These are phyloP conservation scores for Catunica adiposa DNA, from an alignment of 2,329 filamentous ascomycete species.

Conservation along the genomic window DNA sequence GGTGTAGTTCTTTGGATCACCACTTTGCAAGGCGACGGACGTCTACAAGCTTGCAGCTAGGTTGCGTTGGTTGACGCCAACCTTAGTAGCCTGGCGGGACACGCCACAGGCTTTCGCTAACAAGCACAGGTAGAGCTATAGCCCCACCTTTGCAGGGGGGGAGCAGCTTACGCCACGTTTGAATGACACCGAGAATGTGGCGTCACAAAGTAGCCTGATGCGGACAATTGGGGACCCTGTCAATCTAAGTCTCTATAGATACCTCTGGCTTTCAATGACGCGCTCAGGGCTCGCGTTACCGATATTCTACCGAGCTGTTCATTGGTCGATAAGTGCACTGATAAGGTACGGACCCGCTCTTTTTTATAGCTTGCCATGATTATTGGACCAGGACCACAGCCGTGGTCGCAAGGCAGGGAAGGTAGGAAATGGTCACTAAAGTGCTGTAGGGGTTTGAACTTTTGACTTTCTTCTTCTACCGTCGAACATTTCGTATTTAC, in stretches of 20 bases:
- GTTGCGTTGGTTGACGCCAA: slow-evolving; percentile 13
- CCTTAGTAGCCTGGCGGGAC: slow-evolving; percentile 13
- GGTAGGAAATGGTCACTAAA: not conserved
- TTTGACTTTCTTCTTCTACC: not conserved
- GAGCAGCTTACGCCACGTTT: not conserved
- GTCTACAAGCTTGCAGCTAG: slow-evolving; percentile 1
- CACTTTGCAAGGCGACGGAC: not conserved
- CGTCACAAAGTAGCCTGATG: not conserved
- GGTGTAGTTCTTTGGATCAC: not conserved
- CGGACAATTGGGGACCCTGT: too few relatives aligned
- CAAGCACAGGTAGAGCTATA: slow-evolving; percentile 19
- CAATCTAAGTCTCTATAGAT: not conserved
- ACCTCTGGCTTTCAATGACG: slow-evolving; percentile 4
- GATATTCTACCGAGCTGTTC: slow-evolving; percentile 5
- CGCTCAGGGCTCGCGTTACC: not conserved
- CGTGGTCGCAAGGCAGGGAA: slow-evolving; percentile 10
- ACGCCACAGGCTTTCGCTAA: slow-evolving; percentile 5
- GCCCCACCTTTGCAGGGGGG: slow-evolving; percentile 15
- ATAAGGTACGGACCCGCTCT: not conserved
- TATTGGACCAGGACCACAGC: not conserved
- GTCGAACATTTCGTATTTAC: not conserved
- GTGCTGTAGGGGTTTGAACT: not conserved
- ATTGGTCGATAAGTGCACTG: not conserved
- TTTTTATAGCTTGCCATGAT: not conserved
- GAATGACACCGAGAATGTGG: not conserved